Base-by-base conservation (phyloP, 768 basidiomycete genomes). In the Kwoniella sp. region DNA sequence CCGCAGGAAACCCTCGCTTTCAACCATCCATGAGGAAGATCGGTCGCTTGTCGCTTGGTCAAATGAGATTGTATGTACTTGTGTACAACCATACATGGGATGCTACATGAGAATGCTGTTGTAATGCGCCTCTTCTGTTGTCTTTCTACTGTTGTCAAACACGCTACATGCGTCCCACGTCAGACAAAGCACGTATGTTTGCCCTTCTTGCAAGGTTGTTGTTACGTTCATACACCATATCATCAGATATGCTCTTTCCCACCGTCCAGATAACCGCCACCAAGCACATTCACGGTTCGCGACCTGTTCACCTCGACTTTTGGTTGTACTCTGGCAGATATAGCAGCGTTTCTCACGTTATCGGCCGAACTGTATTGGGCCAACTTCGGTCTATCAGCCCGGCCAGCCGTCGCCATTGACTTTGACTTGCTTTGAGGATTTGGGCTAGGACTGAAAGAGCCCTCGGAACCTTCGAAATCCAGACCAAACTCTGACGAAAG, bases 201-300 rank as follows among this genome's bases (percentile, higher is more conserved):
- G n/a, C 34, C 34, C 34, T 34, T 34, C 34, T 34, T 13, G n/a
- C n/a, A n/a, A n/a, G n/a, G n/a, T n/a, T n/a, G n/a, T n/a, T n/a
- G n/a, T n/a, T n/a, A n/a, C n/a, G n/a, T n/a, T 54, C 23, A 57
- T 41, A n/a, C 38, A 34, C 20, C 50, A 51, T 51, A n/a, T 17
- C 45, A 13, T 8, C 29, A 23, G 5, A 48, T 45, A 45, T 45
- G 29, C 58, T 71, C 69, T n/a, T 26, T 55, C n/a, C 62, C 69
- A 1, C 65, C 66, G 58, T 58, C 58, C 45, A 71, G 31, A 55
- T 63, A 65, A 17, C 29, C 29, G 15, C 69, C 69, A 8, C 69
- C 69, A 7, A 67, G 57, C 2, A 67, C 55, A 26, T 31, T 25
- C 20, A 22, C 56, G 23, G 23, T 34, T 3, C 41, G 9, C 5